These are phyloP conservation scores for Suillus subalutaceus DNA, from an alignment of 768 basidiomycete genomes.

Conservation along the genomic window DNA sequence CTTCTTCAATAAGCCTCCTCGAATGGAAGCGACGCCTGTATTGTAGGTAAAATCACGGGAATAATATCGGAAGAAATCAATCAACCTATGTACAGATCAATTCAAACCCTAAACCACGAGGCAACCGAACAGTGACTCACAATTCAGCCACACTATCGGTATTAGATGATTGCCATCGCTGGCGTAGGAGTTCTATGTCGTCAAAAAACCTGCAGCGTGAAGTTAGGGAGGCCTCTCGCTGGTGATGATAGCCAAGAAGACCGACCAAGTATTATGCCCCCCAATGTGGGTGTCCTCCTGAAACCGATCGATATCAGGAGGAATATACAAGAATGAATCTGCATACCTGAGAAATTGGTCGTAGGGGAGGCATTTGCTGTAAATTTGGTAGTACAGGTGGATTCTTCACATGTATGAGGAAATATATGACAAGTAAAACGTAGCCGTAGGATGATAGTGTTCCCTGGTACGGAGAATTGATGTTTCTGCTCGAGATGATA, in stretches of 20 bases:
- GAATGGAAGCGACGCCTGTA: slow-evolving; percentile 88
- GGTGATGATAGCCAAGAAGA: slow-evolving; percentile 15
- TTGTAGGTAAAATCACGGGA: slow-evolving; percentile 92
- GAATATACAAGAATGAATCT: not conserved
- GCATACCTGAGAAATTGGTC: slow-evolving; percentile 77
- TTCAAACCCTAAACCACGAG: slow-evolving; percentile 1
- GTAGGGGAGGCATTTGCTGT: slow-evolving; percentile 90
- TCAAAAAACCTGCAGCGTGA: slow-evolving; percentile 81
- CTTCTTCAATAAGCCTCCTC: slow-evolving; percentile 87
- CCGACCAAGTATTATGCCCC: slow-evolving; percentile 81
- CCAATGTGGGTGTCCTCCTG: slow-evolving; percentile 82
- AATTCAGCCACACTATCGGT: slow-evolving; percentile 91
- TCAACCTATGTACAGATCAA: slow-evolving; percentile 57
- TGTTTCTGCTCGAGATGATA: slow-evolving; percentile 62
- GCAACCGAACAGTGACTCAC: slow-evolving; percentile 46
- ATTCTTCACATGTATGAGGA: slow-evolving; percentile 96
- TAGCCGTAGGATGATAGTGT: slow-evolving; percentile 97
- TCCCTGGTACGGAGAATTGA: slow-evolving; percentile 97
- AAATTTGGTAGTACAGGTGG: slow-evolving; percentile 96
- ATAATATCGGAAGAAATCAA: slow-evolving; percentile 98
- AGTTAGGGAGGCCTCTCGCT: slow-evolving; percentile 16
- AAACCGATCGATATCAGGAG: slow-evolving; percentile 8
- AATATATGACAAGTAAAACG: slow-evolving; percentile 97
- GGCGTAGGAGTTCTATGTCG: slow-evolving; percentile 89
- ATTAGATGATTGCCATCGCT: slow-evolving; percentile 94